Percentiles rank a stretch among this genome's conserved stretches.
Conservation (phyloP, 2,329 filamentous ascomycete species). For the Ophiosphaerella narmari region DNA sequence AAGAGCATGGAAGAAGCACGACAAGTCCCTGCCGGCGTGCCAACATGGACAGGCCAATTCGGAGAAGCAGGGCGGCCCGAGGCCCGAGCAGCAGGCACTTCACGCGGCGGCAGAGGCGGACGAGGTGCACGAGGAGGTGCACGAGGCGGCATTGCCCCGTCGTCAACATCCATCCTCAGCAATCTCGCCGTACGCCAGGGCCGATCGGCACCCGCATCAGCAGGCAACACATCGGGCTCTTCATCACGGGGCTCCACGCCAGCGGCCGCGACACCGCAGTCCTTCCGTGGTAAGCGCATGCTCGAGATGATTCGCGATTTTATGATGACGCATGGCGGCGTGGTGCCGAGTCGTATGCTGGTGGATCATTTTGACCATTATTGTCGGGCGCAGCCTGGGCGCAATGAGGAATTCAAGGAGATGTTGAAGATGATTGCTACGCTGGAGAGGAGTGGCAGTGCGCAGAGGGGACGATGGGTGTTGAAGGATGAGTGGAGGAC, state of each 20-base stretch:
- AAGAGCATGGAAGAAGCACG: constrained; percentile 74
- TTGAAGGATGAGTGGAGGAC: constrained; percentile 59
- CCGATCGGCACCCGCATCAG: constrained; percentile 15
- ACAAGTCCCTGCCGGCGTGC: constrained; percentile 76
- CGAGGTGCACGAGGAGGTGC: constrained; percentile 34
- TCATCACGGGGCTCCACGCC: constrained; percentile 37
- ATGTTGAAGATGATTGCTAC: constrained; percentile 78
- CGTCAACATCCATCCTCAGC: constrained; percentile 49
- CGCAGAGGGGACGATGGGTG: constrained; percentile 60
- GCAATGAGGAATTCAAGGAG: constrained; percentile 74
- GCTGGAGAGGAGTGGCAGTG: constrained; percentile 61
- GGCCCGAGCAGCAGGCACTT: constrained; percentile 41
- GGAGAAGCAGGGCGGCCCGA: constrained; percentile 73
- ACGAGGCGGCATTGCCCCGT: constrained; percentile 47
- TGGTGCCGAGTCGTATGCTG: constrained; percentile 79
- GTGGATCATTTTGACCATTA: constrained; percentile 88
- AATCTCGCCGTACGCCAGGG: constrained; percentile 51
- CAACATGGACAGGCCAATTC: constrained; percentile 90
- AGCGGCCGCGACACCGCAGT: constrained; percentile 26
- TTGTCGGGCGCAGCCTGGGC: constrained; percentile 70
- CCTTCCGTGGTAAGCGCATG: constrained; percentile 49
- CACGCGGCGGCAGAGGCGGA: constrained; percentile 48
- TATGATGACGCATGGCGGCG: constrained; percentile 75
- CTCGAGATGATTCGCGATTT: constrained; percentile 71
- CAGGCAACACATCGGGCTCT: constrained; percentile 12